Percentiles rank a stretch among this genome's conserved stretches.
Evolutionary conservation across 1,284 basidiomycete species (phyloP).

Genomic region (Malassezia globosa): DNA sequence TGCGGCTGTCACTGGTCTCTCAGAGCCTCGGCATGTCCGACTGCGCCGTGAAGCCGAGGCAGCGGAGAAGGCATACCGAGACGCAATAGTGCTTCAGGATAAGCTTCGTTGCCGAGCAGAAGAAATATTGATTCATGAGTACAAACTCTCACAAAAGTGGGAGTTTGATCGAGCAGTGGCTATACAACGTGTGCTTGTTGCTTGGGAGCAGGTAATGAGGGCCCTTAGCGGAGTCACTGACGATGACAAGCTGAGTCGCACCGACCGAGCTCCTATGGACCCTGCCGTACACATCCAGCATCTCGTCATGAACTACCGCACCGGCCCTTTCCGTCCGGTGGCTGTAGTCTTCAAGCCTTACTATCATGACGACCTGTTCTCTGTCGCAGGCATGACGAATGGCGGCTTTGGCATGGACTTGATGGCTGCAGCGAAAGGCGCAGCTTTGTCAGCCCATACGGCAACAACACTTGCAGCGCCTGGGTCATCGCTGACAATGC

Average conservation of each 20-base stretch:
- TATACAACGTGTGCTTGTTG: slow-evolving; percentile 29
- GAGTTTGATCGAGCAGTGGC: slow-evolving; percentile 36
- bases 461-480: background rate
- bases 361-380: slow-evolving; percentile 40
- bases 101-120: slow-evolving; percentile 31
- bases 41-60: slow-evolving; percentile 37
- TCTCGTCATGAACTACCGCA: slow-evolving; percentile 27
- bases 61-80: slow-evolving; percentile 33
- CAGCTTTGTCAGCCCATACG: slow-evolving; percentile 24
- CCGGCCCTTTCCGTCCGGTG: slow-evolving; percentile 37
- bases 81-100: slow-evolving; percentile 32
- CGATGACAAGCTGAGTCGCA: background rate
- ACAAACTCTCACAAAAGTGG: slow-evolving; percentile 31
- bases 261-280: background rate
- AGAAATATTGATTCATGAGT: slow-evolving; percentile 37
- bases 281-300: slow-evolving; percentile 18
- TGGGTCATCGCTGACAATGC: slow-evolving; percentile 18
- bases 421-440: slow-evolving; percentile 23
- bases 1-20: slow-evolving; percentile 32
- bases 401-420: slow-evolving; percentile 43
- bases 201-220: slow-evolving; percentile 22
- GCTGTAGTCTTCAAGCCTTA: slow-evolving; percentile 39
- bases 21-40: slow-evolving; percentile 33
- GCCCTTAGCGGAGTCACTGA: background rate
- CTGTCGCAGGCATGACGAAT: slow-evolving; percentile 21